These are phyloP conservation scores for Sphaerobolus stellatus DNA, from an alignment of 1,284 basidiomycete genomes.

Conservation along the genomic window DNA sequence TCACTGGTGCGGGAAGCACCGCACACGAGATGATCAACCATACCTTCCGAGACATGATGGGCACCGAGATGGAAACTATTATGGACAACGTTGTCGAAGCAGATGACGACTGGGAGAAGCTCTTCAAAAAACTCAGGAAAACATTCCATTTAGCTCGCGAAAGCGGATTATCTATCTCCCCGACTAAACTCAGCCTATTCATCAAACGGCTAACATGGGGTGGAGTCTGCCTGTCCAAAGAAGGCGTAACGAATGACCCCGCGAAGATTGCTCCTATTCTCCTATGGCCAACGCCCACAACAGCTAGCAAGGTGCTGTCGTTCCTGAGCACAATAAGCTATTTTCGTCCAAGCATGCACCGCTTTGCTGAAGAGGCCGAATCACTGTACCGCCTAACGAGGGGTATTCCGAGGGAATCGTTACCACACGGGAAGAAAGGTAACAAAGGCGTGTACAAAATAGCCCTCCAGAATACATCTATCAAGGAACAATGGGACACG, in stretches of 20 bases:
- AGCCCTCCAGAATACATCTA: no score
- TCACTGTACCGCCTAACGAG: no score
- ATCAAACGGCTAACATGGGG: constrained; percentile 18
- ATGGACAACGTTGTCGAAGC: constrained; percentile 17
- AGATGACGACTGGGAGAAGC: constrained; percentile 12
- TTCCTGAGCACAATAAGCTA: not conserved
- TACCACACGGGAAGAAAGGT: no score
- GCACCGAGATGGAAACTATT: constrained; percentile 14
- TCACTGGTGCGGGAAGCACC: constrained; percentile 20
- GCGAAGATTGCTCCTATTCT: not conserved
- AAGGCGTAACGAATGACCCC: not conserved
- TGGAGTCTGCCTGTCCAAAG: not conserved
- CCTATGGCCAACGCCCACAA: not conserved
- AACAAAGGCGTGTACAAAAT: no score
- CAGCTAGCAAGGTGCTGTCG: not conserved
- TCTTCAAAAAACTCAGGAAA: not conserved
- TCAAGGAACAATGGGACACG: no score
- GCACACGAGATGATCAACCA: constrained; percentile 16
- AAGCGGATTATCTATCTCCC: constrained; percentile 16
- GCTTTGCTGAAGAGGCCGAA: not conserved
- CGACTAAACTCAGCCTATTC: constrained; percentile 11
- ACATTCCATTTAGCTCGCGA: no score
- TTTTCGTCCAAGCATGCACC: not conserved
- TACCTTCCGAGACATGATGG: constrained; percentile 16
- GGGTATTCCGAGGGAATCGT: no score